Base-by-base conservation (phyloP, 768 basidiomycete species). In the Boletus rubescentipes region DNA sequence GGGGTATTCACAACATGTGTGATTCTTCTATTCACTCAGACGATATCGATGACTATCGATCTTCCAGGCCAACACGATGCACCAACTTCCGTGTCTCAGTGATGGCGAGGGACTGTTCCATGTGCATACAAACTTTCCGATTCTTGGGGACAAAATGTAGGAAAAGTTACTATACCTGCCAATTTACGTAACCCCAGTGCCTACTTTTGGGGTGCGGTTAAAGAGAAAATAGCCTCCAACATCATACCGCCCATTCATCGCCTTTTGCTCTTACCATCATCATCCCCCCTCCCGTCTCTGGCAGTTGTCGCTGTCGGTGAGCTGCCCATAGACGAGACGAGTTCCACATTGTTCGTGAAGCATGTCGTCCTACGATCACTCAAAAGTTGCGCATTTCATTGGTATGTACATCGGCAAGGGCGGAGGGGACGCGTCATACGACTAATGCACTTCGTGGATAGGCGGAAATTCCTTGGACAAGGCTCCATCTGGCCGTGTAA, bases 401-500 rank as follows among this genome's bases (percentile, higher is more conserved):
- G 84, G 84, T 85, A 57, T 55, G 72, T 57, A 32, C 42, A 49
- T 53, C 49, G 12, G 46, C 5, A 12, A 41, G 55, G 39, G 48
- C 9, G 7, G n/a, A 16, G 30, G 23, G 10, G 41, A 44, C 50
- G 54, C 41, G 63, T 51, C 47, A 38, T 57, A 49, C 47, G 40
- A 58, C 53, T 54, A 12, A 58, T 50, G 20, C 23, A 39, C 32
- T 34, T 51, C 45, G 43, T 32, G 32, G 52, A n/a, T 66, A 98
- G 97, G 97, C 66, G 95, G 93, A 58, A 98, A 98, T 75, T 85
- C 91, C 30, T 69, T 99, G 57, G 91, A 94, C 55, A 87, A 82
- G 56, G 95, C 95, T 30, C 76, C 87, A 26, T 77, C 86, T 26
- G 83, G 91, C 49, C 81, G 79, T 56, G 86, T 99, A 38, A 79